These are phyloP conservation scores for Monilinia aucupariae DNA, from an alignment of 2,329 filamentous ascomycete genomes.

Conservation along the genomic window DNA sequence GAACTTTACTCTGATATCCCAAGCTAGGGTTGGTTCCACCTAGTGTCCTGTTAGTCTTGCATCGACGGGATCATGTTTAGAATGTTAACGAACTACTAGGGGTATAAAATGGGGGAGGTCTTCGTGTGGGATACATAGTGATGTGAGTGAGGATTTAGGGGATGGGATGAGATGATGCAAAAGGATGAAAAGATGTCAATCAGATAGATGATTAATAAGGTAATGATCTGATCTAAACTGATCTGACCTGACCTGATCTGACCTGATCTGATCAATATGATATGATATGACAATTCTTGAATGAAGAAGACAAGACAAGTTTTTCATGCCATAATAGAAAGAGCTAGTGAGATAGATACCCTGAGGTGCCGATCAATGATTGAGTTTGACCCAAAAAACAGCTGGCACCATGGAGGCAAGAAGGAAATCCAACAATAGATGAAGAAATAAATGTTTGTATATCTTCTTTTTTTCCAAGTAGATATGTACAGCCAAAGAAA, in stretches of 20 bases:
- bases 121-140: conserved; percentile 32
- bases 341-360: background rate
- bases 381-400: background rate
- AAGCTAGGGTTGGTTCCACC: conserved; percentile 44
- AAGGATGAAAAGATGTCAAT: too few species aligned
- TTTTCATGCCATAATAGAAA: conserved; percentile 4
- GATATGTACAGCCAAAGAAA: conserved; percentile 10
- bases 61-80: conserved; percentile 36
- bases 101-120: conserved; percentile 27
- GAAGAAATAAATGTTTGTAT: conserved; percentile 7
- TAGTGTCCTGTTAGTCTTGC: conserved; percentile 31
- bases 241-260: conserved; percentile 1
- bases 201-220: background rate
- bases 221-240: too few species aligned
- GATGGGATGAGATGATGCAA: conserved; percentile 1
- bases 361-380: background rate
- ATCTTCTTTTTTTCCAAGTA: too few species aligned
- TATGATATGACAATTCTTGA: conserved; percentile 17
- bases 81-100: conserved; percentile 31
- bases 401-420: background rate
- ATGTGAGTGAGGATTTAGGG: conserved; percentile 17
- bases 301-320: conserved; percentile 13
- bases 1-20: conserved; percentile 69
- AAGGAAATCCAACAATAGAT: conserved; percentile 3
- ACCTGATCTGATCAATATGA: too few species aligned